Base-by-base conservation (phyloP, 2,329 filamentous ascomycete genomes). In the Cladosporium halotolerans region DNA sequence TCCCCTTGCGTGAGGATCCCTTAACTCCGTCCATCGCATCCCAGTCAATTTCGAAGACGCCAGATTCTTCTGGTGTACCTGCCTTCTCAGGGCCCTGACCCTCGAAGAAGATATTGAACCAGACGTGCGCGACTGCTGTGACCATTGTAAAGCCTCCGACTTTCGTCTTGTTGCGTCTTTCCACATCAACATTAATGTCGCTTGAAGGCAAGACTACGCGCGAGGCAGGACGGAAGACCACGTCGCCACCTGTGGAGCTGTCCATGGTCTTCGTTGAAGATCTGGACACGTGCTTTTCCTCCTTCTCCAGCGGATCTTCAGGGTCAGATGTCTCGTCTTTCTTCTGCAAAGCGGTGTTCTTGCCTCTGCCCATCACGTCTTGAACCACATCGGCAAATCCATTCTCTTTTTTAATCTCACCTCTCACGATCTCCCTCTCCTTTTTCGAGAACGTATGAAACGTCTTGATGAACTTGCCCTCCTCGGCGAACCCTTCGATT, bases 71-170 rank as follows among this genome's bases (percentile, higher is more conserved):
- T 0, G 88, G 77, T 13, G 76, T 72, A 19, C 87, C 88, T 28
- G 74, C 70, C 40, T 83, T 77, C 64, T 90, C 86, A 0, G 86
- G 84, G 0, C 87, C 86, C 16, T 81, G 75, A 42, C 91, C 90
- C 72, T 97, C 93, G 63, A 97, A 97, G 70, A 84, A 97, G 1
- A 84, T 77, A 65, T 99, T 99, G 76, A 96, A 96, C 93, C 93
- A 99, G 13, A 96, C 88, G 64, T 97, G 92, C 0, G 91, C 91
- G 9, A 97, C 85, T 0, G 91, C 85, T 0, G 92, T 96, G 3
- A 96, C 89, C 84, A 97, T 89, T 0, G 89, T 90, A 60, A 89
- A 81, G 1, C 89, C 86, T 6, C 79, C 79, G 63, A 87, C 88
- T 4, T 81, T 80, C 1, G 87, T 83, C 63, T 85, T 87, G 70